These are phyloP conservation scores for Clarireedia monteithiana DNA, from an alignment of 2,329 filamentous ascomycete genomes.

Conservation along the genomic window DNA sequence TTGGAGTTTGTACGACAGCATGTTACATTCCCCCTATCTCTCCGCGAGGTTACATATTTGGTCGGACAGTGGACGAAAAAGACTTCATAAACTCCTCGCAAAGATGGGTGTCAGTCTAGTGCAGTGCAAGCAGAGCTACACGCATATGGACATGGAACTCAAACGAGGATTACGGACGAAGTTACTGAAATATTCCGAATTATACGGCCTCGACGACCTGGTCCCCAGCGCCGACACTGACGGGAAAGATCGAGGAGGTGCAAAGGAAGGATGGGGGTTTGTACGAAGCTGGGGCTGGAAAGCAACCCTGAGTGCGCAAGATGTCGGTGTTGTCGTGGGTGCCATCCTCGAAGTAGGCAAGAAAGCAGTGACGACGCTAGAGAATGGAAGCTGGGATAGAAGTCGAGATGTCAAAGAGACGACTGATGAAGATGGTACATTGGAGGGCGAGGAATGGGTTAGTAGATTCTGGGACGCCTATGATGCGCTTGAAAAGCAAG, in stretches of 20 bases:
- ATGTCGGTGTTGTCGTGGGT: conserved; percentile 87
- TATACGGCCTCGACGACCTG: conserved; percentile 90
- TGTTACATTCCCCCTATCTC: conserved; percentile 94
- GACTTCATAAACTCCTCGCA: conserved; percentile 86
- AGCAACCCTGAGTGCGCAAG: conserved; percentile 84
- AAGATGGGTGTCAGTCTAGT: conserved; percentile 96
- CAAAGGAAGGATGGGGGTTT: conserved; percentile 93
- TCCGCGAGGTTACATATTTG: conserved; percentile 89
- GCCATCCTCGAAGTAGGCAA: conserved; percentile 89
- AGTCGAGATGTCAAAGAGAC: conserved; percentile 37
- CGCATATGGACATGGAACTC: conserved; percentile 96
- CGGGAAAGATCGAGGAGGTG: conserved; percentile 58
- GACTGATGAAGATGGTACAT: conserved; percentile 35
- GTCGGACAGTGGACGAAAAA: conserved; percentile 81
- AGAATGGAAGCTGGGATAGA: conserved; percentile 26
- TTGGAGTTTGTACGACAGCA: conserved; percentile 97
- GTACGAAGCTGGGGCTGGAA: conserved; percentile 97
- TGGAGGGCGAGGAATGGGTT: conserved; percentile 57
- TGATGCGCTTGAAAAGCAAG: conserved; percentile 62
- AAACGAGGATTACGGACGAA: conserved; percentile 82
- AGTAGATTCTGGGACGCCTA: conserved; percentile 65
- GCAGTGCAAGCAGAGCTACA: conserved; percentile 92
- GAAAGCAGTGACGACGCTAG: conserved; percentile 23
- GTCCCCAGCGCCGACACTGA: conserved; percentile 73
- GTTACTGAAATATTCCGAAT: conserved; percentile 80